Evolutionary conservation across 805 yeast species (phyloP).

Genomic region (Schwanniomyces polymorphus): DNA sequence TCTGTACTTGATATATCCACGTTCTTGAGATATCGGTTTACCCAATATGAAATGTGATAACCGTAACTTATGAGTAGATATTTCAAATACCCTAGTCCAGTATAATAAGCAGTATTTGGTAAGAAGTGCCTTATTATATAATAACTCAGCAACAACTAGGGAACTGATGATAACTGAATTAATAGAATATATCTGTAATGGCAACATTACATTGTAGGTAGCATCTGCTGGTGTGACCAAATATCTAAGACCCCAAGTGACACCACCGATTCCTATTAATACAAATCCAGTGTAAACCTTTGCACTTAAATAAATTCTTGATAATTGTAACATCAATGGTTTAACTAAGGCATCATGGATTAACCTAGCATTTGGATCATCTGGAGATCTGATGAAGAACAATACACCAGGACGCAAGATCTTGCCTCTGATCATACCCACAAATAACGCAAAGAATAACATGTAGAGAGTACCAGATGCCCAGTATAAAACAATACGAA

Average conservation of each 20-base stretch:
- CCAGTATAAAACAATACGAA: constrained; percentile 50
- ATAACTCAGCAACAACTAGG: constrained; percentile 2
- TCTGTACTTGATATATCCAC: constrained; percentile 67
- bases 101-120: constrained; percentile 44
- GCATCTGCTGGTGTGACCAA: constrained; percentile 16
- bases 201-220: constrained; percentile 22
- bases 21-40: constrained; percentile 59
- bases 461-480: constrained; percentile 77
- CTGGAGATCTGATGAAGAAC: constrained; percentile 90
- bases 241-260: constrained; percentile 48
- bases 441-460: constrained; percentile 83
- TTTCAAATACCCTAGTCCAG: constrained; percentile 63
- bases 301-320: constrained; percentile 71
- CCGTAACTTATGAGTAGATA: constrained; percentile 57
- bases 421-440: constrained; percentile 73
- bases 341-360: constrained; percentile 84
- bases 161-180: constrained; percentile 4
- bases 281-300: constrained; percentile 75
- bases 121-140: constrained; percentile 7
- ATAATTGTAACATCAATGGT: constrained; percentile 70
- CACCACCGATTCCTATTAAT: constrained; percentile 68
- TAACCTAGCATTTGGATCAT: constrained; percentile 85
- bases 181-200: constrained; percentile 17
- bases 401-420: constrained; percentile 86
- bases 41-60: constrained; percentile 81